Evolutionary conservation across 139 green algal genomes (phyloP), one percentile per base, ranked within the genome.

Genomic region (Asterochloris sp.): DNA sequence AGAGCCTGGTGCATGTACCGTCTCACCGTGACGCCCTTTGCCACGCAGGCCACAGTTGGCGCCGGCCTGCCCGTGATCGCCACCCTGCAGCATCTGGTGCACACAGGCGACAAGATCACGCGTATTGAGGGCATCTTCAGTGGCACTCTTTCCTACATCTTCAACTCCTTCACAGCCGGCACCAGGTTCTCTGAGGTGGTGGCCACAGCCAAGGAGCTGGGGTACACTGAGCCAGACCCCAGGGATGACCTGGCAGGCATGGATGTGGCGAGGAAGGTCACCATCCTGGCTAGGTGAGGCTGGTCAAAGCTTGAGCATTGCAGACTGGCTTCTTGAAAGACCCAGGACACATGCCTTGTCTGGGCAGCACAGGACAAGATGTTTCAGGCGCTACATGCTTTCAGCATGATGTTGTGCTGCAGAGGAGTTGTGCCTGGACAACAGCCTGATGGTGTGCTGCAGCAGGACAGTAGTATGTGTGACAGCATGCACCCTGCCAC

Each of bases 181-280:
- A 21, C 68, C 12, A 23, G 62, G 10, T 99, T 99, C 91, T 93
- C 83, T 71, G 89, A 94, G 13, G 87, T 98, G 23, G 96, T 99
- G 29, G 81, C 77, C 29, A 84, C 94, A 60, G 96, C 96, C 47
- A 85, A 85, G 67, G 91, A 89, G 38, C 83, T 83, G 61, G 97
- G 97, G 13, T 99, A 94, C 91, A 99, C 97, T 0, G 96, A 99
- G 89, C 96, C 96, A 9, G 96, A 99, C 86, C 96, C 96, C 0
- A 83, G 96, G 17, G 96, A 99, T 66, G 96, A 99, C 89, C 89
- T 99, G 69, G 91, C 90, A 14, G 94, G 94, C 74, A 98, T 93
- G 78, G 96, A 99, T 76, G 96, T 99, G 17, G 96, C 95, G 0
- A 86, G 97, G 17, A 99, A 99, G 87, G 96, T 97, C 29, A 86